Evolutionary conservation across 2,329 filamentous ascomycete species (phyloP).

Genomic region (Elsinoe arachidis): DNA sequence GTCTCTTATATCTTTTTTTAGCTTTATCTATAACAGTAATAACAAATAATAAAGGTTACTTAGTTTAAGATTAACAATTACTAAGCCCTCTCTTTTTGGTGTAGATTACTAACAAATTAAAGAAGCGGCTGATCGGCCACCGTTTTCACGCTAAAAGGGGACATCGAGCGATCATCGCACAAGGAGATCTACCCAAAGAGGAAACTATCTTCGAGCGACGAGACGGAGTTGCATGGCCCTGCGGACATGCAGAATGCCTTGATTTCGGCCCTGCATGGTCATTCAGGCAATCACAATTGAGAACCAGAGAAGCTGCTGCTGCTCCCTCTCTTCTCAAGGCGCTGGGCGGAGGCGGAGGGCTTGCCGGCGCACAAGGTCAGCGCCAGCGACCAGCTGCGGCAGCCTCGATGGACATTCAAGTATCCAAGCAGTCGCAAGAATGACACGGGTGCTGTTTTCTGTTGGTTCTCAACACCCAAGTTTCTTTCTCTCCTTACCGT

Average conservation of each 20-base stretch:
- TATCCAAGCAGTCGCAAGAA: not conserved
- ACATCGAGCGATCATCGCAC: no score
- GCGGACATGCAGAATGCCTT: conserved; percentile 3
- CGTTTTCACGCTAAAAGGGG: no score
- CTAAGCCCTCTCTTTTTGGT: no score
- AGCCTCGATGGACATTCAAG: conserved; percentile 7
- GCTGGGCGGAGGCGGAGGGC: not conserved
- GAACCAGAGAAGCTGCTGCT: conserved; percentile 6
- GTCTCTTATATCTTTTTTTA: no score
- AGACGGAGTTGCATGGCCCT: not conserved
- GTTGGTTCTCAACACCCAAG: not conserved
- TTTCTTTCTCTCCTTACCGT: not conserved
- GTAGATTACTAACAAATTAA: no score
- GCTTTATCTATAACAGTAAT: no score
- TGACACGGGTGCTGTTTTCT: not conserved
- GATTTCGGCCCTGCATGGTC: not conserved
- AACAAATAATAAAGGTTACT: no score
- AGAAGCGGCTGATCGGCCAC: no score
- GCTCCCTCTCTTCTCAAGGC: not conserved
- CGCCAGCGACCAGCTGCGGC: not conserved
- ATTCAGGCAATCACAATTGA: conserved; percentile 6
- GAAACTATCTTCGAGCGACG: not conserved
- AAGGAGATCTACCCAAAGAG: not conserved
- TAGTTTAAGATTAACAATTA: no score
- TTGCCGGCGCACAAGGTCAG: not conserved